These are phyloP conservation scores for Amylostereum chailletii DNA, from an alignment of 1,284 basidiomycete species.

Conservation along the genomic window DNA sequence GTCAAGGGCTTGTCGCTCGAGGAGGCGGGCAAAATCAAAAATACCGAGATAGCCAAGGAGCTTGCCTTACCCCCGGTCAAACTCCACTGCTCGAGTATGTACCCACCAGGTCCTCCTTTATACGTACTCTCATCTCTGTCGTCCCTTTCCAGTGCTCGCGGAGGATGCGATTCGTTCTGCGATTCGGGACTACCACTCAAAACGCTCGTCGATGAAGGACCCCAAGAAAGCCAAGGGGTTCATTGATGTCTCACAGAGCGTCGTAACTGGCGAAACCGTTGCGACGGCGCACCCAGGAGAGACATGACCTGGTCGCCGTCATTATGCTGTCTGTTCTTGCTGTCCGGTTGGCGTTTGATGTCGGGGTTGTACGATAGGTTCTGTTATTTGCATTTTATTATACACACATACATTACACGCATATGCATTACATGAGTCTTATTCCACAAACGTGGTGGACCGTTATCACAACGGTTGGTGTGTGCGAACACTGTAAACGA, in stretches of 20 bases:
- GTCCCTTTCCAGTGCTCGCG: constrained; percentile 66
- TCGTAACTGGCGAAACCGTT: constrained; percentile 56
- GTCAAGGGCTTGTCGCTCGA: constrained; percentile 94
- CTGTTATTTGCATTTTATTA: not conserved
- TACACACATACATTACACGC: not conserved
- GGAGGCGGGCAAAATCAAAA: constrained; percentile 94
- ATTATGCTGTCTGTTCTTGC: constrained; percentile 1
- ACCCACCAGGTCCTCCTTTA: constrained; percentile 3
- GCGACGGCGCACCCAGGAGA: constrained; percentile 48
- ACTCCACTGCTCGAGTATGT: constrained; percentile 79
- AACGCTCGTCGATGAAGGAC: constrained; percentile 50
- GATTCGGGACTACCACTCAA: constrained; percentile 85
- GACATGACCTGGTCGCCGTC: constrained; percentile 10
- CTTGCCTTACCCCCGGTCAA: constrained; percentile 95
- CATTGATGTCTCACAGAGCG: constrained; percentile 71
- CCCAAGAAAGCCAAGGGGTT: constrained; percentile 47
- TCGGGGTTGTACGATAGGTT: constrained; percentile 9
- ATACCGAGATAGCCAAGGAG: constrained; percentile 99
- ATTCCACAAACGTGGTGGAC: not conserved
- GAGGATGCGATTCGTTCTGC: constrained; percentile 97
- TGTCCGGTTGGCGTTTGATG: constrained; percentile 10
- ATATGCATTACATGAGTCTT: not conserved
- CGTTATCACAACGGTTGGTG: not conserved
- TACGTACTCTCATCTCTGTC: constrained; percentile 9
- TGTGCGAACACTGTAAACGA: not conserved